Percentiles rank a stretch among this genome's conserved stretches.
Evolutionary conservation across 768 basidiomycete genomes (phyloP).

Genomic region (Lentinula detonsa): DNA sequence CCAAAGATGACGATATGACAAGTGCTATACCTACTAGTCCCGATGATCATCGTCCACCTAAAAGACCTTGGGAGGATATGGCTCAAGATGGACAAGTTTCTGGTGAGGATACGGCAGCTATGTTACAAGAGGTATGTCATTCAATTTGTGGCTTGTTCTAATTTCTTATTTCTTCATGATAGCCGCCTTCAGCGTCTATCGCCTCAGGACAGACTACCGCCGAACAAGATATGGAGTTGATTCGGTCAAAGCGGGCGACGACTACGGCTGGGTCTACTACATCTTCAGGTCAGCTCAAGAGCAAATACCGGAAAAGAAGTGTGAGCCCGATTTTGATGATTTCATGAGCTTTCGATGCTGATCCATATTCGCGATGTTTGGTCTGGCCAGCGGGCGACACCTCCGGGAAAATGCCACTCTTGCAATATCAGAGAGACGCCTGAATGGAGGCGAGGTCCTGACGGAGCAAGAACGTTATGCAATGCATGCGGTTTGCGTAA

Average conservation of each 20-base stretch:
- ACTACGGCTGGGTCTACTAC: slow-evolving; percentile 52
- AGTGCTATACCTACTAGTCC: slow-evolving; percentile 17
- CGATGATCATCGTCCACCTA: slow-evolving; percentile 59
- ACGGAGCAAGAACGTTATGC: slow-evolving; percentile 78
- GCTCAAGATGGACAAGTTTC: slow-evolving; percentile 36
- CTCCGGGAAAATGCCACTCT: slow-evolving; percentile 83
- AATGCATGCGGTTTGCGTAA: slow-evolving; percentile 83
- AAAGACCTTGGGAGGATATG: slow-evolving; percentile 77
- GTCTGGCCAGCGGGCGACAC: slow-evolving; percentile 66
- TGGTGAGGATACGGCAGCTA: slow-evolving; percentile 15
- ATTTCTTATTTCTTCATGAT: slow-evolving; percentile 4
- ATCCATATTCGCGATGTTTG: slow-evolving; percentile 22
- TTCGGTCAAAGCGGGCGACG: slow-evolving; percentile 75
- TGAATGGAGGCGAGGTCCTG: slow-evolving; percentile 84
- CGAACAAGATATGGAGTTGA: slow-evolving; percentile 82
- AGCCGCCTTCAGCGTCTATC: slow-evolving; percentile 9
- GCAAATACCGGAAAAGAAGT: slow-evolving; percentile 81
- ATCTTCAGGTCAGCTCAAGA: slow-evolving; percentile 54
- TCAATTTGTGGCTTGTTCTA: not conserved
- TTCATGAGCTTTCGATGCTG: slow-evolving; percentile 6
- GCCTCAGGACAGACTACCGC: slow-evolving; percentile 46
- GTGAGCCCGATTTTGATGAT: slow-evolving; percentile 39
- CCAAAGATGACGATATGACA: slow-evolving; percentile 22
- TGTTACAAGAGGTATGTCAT: slow-evolving; percentile 27
- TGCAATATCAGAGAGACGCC: slow-evolving; percentile 85